phyloP scores from a whole-genome alignment of 345 rosid species.

The Brassica rapa region DNA sequence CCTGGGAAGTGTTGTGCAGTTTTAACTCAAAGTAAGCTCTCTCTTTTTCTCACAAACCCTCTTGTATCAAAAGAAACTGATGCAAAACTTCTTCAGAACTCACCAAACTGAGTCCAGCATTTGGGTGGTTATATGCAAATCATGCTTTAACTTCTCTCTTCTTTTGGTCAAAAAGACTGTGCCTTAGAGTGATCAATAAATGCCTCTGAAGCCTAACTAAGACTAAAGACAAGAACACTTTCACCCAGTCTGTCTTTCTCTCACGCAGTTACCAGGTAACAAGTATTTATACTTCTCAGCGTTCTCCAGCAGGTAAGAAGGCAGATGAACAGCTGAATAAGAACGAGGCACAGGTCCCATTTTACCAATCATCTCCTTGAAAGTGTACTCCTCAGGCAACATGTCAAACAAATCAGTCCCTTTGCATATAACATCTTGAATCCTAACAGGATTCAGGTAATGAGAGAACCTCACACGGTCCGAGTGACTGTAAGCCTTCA shows the following conservation, averaged over 20 bases:
- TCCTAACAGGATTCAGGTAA: constrained; percentile 70
- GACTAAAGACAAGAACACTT: constrained; percentile 30
- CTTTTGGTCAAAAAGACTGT: background rate
- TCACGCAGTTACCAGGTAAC: constrained; percentile 79
- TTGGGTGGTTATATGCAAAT: constrained; percentile 1
- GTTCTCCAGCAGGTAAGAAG: constrained; percentile 63
- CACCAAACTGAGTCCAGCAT: constrained; percentile 13
- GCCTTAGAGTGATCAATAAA: background rate
- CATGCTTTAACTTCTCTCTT: constrained; percentile 8
- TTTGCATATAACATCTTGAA: constrained; percentile 81
- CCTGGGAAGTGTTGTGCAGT: constrained; percentile 31
- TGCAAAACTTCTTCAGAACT: constrained; percentile 1
- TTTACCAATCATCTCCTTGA: constrained; percentile 82
- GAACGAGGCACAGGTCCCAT: constrained; percentile 82
- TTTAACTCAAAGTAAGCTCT: constrained; percentile 26
- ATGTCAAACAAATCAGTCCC: constrained; percentile 82
- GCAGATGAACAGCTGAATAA: constrained; percentile 83
- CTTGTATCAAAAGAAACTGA: constrained; percentile 33
- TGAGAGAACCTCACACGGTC: constrained; percentile 87
- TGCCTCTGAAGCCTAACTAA: constrained; percentile 18
- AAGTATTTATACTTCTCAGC: constrained; percentile 67
- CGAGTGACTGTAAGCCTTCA: constrained; percentile 93
- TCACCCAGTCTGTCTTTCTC: constrained; percentile 59
- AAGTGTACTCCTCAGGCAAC: constrained; percentile 91
- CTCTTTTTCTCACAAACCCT: constrained; percentile 5